Evolutionary conservation across 2,329 filamentous ascomycete genomes (phyloP), one percentile per base, ranked within the genome.

Genomic region (Lasiodiplodia gonubiensis): DNA sequence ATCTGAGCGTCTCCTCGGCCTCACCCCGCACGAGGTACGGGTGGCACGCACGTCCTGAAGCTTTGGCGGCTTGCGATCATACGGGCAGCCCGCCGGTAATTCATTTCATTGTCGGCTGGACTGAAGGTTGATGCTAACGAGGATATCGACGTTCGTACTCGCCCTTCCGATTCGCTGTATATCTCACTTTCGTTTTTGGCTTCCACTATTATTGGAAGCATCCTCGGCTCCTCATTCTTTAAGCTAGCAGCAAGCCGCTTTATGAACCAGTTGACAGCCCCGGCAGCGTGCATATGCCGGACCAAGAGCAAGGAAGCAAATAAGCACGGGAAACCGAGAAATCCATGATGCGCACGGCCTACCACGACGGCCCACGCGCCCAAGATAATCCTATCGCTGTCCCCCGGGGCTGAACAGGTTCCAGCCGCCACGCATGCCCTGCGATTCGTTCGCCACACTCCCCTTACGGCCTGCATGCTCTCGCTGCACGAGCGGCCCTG

Each of bases 11-110:
- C 14, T 27, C 14, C n/a, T 27, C 33, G 4, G 23, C 5, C 53
- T 21, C 53, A 23, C 55, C 42, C 55, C 55, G 57, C 57, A 48
- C 57, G 39, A 46, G 57, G 57, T 14, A 12, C 57, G 57, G 52
- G 52, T 54, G 52, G 52, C 52, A 54, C 52, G 52, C 39, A 46
- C 39, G 39, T 18, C 53, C 53, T 33, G 25, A 18, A 42, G 55
- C 55, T 60, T 30, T 48, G 55, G 55, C 23, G 21, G 33, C 18
- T 6, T 21, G 55, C 55, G 12, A 37, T 59, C 55, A 59, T 46
- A 37, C 42, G 55, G 21, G 23, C 55, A 59, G 35, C 23, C 35
- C 18, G 25, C 18, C 14, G 53, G 16, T 30, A 16, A 18, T 39
- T 16, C 25, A 16, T 12, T 8, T 18, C 3, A 4, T 39, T 39